Conservation (phyloP, 208 protist species). For the Trypanosomatidae sp. region DNA sequence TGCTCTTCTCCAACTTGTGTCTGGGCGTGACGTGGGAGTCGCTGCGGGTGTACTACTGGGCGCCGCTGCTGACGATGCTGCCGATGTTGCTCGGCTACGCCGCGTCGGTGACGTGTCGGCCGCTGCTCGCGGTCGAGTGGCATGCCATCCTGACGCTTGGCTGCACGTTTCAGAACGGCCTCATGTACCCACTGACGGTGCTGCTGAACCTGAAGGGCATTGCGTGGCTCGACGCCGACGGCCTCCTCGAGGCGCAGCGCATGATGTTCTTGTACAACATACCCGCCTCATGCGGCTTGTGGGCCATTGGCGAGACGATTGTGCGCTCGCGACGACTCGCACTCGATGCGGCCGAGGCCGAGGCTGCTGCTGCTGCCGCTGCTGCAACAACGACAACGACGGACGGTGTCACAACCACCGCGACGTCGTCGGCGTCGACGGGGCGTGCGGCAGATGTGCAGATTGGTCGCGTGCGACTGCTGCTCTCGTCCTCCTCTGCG, state of each 20-base stretch:
- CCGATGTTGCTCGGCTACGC: conserved; percentile 20
- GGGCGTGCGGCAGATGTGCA: too few relatives aligned
- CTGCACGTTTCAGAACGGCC: conserved; percentile 53
- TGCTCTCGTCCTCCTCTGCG: too few relatives aligned
- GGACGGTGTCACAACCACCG: too few relatives aligned
- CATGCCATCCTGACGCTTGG: conserved; percentile 28
- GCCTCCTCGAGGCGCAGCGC: conserved; percentile 14
- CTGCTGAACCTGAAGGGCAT: conserved; percentile 48
- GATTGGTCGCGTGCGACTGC: too few relatives aligned
- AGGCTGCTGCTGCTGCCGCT: neutral
- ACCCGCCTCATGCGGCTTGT: conserved; percentile 35
- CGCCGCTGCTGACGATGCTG: conserved; percentile 25
- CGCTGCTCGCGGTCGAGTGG: conserved; percentile 26
- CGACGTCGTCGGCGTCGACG: too few relatives aligned
- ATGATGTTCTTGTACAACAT: conserved; percentile 75
- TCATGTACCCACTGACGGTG: conserved; percentile 41
- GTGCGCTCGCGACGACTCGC: conserved; percentile 7
- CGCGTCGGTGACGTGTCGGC: conserved; percentile 8
- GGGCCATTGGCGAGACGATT: conserved; percentile 28
- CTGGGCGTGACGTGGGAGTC: conserved; percentile 39
- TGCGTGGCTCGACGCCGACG: conserved; percentile 19
- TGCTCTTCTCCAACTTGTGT: conserved; percentile 53
- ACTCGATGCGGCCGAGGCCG: conserved; percentile 8
- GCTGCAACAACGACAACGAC: too few relatives aligned
- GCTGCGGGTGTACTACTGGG: conserved; percentile 42